Percentiles rank a stretch among this genome's conserved stretches.
phyloP scores from a whole-genome alignment of 371 early-diverging fungal genomes.

The Apophysomyces sp. region DNA sequence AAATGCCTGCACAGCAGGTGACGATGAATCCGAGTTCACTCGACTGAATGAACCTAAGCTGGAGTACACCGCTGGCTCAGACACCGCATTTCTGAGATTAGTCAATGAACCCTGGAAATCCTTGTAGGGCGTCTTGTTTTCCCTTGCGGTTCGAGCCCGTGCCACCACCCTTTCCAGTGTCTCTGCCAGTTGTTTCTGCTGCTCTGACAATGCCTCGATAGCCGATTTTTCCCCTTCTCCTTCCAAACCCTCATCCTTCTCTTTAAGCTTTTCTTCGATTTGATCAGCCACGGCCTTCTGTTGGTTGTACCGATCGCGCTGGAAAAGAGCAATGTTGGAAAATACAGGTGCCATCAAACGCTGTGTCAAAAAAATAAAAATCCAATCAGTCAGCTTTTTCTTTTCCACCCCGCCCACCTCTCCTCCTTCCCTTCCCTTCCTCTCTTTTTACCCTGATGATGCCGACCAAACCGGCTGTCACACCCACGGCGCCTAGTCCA shows the following conservation, averaged over 20 bases:
- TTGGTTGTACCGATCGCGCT: slow-evolving; percentile 17
- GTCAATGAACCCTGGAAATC: slow-evolving; percentile 7
- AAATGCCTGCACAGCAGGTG: slow-evolving; percentile 36
- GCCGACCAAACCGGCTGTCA: slow-evolving; percentile 38
- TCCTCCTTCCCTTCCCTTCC: background rate
- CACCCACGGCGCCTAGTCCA: slow-evolving; percentile 39
- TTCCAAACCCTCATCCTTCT: background rate
- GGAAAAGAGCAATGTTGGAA: slow-evolving; percentile 10
- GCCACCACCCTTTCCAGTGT: background rate
- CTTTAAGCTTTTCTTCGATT: slow-evolving; percentile 4
- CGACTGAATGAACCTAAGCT: slow-evolving; percentile 5
- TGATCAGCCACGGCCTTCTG: background rate
- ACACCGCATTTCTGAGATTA: slow-evolving; percentile 4
- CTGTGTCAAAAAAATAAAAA: background rate
- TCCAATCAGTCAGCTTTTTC: background rate
- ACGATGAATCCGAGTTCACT: background rate
- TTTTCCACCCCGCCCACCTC: too few relatives aligned
- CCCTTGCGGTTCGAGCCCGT: background rate
- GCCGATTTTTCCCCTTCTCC: background rate
- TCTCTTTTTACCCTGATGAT: slow-evolving; percentile 37
- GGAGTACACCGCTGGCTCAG: slow-evolving; percentile 10
- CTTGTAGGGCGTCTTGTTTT: slow-evolving; percentile 8
- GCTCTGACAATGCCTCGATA: slow-evolving; percentile 3
- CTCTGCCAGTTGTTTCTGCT: background rate
- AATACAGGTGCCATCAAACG: slow-evolving; percentile 16